Evolutionary conservation across 306 rosid species (phyloP).

Genomic region (Rosa multiflora): DNA sequence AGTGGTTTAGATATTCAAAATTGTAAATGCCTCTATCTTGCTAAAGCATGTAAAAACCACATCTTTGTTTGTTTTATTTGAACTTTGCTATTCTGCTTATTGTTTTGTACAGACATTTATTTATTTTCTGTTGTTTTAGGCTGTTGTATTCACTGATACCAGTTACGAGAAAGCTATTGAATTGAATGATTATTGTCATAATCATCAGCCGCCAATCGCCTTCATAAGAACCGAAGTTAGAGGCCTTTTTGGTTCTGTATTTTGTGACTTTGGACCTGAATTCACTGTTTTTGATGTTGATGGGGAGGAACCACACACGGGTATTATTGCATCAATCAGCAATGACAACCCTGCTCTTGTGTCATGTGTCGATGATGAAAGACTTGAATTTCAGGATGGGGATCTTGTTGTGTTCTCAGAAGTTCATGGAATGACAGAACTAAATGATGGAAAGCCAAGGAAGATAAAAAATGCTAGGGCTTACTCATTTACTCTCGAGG

Average conservation of each 20-base stretch:
- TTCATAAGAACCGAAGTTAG: conserved; percentile 91
- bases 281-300: conserved; percentile 87
- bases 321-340: conserved; percentile 81
- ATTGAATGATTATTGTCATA: conserved; percentile 76
- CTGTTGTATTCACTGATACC: conserved; percentile 76
- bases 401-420: conserved; percentile 90
- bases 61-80: not conserved
- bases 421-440: conserved; percentile 83
- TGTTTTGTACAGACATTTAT: conserved; percentile 1
- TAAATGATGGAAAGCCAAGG: conserved; percentile 86
- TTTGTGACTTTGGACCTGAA: conserved; percentile 94
- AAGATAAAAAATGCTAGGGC: conserved; percentile 69
- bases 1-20: conserved; percentile 1
- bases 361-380: conserved; percentile 86
- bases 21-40: not conserved
- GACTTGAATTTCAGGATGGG: conserved; percentile 93
- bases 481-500: conserved; percentile 79
- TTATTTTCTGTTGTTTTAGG: conserved; percentile 47
- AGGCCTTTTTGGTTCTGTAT: conserved; percentile 90
- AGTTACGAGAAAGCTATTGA: conserved; percentile 66
- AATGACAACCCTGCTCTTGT: conserved; percentile 76
- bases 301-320: conserved; percentile 87
- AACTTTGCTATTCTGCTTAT: conserved; percentile 11
- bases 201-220: conserved; percentile 83
- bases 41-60: not conserved